phyloP scores from a whole-genome alignment of 352 stramenopile species.

The Blastocystis hominis region DNA sequence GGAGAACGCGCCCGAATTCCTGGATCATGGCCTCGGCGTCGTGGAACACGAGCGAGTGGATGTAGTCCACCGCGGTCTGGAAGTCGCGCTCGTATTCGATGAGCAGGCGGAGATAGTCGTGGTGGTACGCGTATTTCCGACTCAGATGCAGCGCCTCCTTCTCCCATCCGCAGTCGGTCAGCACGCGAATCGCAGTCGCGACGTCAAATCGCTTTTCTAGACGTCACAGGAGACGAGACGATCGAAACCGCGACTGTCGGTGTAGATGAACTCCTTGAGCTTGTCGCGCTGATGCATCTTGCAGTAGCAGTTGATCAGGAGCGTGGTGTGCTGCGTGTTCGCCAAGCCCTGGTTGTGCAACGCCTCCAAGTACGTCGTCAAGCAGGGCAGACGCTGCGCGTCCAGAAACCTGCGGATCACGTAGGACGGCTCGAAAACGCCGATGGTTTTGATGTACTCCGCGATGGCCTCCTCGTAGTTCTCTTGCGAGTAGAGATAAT shows the following conservation, averaged over 20 bases:
- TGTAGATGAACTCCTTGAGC: conserved; percentile 78
- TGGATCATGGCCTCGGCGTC: conserved; percentile 71
- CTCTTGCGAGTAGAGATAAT: conserved; percentile 92
- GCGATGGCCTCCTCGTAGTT: conserved; percentile 85
- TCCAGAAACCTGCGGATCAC: conserved; percentile 94
- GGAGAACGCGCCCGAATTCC: conserved; percentile 76
- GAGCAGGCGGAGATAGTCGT: conserved; percentile 81
- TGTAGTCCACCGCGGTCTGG: conserved; percentile 77
- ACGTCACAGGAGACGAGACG: conserved; percentile 17
- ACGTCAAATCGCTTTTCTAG: conserved; percentile 74
- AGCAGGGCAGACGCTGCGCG: conserved; percentile 85
- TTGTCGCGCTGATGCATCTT: conserved; percentile 77
- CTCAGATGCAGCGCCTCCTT: conserved; percentile 76
- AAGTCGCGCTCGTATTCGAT: conserved; percentile 75
- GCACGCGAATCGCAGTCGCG: conserved; percentile 76
- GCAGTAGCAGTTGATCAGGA: conserved; percentile 85
- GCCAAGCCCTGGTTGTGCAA: conserved; percentile 73
- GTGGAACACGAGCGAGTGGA: conserved; percentile 60
- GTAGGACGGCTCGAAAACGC: conserved; percentile 88
- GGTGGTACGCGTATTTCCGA: conserved; percentile 74
- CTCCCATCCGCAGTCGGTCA: conserved; percentile 77
- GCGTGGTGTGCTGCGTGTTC: conserved; percentile 79
- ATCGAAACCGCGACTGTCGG: conserved; percentile 65
- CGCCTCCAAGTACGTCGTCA: conserved; percentile 88
- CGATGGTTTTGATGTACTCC: conserved; percentile 67